Conservation (phyloP, 768 basidiomycete species). For the Russula griseocarnosa region DNA sequence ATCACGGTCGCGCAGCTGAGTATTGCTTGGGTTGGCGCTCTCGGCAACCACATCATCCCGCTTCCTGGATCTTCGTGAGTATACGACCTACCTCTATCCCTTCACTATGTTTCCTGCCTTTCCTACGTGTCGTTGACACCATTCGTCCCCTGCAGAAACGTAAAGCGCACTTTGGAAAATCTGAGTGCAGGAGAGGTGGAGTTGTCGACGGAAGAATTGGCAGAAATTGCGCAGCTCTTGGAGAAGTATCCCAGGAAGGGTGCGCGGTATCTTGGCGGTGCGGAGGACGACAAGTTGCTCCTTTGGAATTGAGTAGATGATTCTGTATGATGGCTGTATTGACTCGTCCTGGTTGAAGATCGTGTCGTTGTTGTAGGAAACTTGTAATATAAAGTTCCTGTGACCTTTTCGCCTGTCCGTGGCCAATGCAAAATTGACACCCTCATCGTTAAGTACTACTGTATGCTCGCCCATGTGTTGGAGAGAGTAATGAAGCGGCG, state of each 20-base stretch:
- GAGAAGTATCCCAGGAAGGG: slow-evolving; percentile 39
- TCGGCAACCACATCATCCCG: slow-evolving; percentile 42
- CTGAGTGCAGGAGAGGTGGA: slow-evolving; percentile 39
- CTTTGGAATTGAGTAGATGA: slow-evolving; percentile 36
- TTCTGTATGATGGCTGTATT: neutral
- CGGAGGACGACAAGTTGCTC: slow-evolving; percentile 25
- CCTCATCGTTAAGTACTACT: too few relatives aligned
- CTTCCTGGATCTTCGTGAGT: slow-evolving; percentile 47
- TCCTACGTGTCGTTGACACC: neutral
- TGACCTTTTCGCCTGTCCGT: neutral
- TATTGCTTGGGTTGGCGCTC: slow-evolving; percentile 40
- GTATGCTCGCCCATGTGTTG: too few relatives aligned
- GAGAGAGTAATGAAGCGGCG: too few relatives aligned
- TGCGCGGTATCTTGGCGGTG: slow-evolving; percentile 36
- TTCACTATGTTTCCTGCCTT: slow-evolving; percentile 1
- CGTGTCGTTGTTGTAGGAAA: neutral
- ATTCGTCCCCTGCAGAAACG: slow-evolving; percentile 31
- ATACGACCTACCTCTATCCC: neutral
- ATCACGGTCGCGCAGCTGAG: slow-evolving; percentile 41
- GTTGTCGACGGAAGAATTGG: slow-evolving; percentile 36
- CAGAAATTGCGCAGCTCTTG: slow-evolving; percentile 40
- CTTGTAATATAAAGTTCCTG: too few relatives aligned
- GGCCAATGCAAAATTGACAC: too few relatives aligned
- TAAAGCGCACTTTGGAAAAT: slow-evolving; percentile 44
- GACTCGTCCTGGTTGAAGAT: neutral